phyloP scores from a whole-genome alignment of 164 flowering plant genomes.

The Warburgia ugandensis region DNA sequence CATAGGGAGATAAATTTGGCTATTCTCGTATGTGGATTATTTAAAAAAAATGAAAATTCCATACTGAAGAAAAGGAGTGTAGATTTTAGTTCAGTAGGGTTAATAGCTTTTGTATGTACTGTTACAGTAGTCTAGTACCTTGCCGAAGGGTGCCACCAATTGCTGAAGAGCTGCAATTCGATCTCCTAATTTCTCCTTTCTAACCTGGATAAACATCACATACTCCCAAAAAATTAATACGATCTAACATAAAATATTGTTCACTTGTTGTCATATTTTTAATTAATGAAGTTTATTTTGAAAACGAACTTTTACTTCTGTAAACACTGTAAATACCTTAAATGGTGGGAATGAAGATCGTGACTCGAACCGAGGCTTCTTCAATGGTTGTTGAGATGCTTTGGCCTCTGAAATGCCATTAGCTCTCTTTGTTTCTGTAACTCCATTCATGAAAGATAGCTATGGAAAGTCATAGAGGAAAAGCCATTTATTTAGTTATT shows the following conservation, averaged over 20 bases:
- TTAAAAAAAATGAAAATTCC: too few relatives aligned
- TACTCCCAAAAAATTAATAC: background rate
- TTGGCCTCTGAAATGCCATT: constrained; percentile 37
- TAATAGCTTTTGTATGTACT: too few relatives aligned
- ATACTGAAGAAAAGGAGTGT: too few relatives aligned
- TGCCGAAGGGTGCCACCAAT: constrained; percentile 92
- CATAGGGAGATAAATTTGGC: too few relatives aligned
- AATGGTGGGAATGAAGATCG: constrained; percentile 68
- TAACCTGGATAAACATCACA: constrained; percentile 40
- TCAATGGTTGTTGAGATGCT: constrained; percentile 32
- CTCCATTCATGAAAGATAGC: constrained; percentile 36
- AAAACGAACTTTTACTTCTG: too few relatives aligned
- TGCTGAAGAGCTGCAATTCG: constrained; percentile 94
- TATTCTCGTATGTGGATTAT: too few relatives aligned
- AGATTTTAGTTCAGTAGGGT: too few relatives aligned
- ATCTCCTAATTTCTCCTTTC: constrained; percentile 91
- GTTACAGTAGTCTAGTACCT: constrained; percentile 46
- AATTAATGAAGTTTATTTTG: too few relatives aligned
- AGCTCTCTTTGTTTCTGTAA: constrained; percentile 47
- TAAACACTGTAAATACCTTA: too few relatives aligned
- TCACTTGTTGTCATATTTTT: too few relatives aligned
- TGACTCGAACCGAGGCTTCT: constrained; percentile 64
- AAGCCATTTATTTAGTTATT: background rate
- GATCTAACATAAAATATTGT: too few relatives aligned
- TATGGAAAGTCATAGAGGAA: constrained; percentile 10